A percentile compares a stretch with the other conserved stretches of the same genome.
Evolutionary conservation across 228 moss, liverwort and hornwort species (phyloP).

Genomic region (Sphagnum fallax): DNA sequence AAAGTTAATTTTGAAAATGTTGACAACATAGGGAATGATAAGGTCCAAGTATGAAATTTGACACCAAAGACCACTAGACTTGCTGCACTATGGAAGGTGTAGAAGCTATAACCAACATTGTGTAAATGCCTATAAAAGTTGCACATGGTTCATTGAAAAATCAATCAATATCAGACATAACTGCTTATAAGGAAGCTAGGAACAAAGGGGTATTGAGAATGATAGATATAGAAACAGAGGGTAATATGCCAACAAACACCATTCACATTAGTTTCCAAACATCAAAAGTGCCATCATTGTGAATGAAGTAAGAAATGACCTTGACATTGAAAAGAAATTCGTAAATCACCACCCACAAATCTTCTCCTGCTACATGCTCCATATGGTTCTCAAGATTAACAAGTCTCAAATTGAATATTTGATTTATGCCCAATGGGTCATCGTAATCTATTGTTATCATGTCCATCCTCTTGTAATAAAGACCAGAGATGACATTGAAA

Average conservation of each 20-base stretch:
- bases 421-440: slow-evolving; percentile 23
- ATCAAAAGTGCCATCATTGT: too few species aligned
- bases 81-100: slow-evolving; percentile 38
- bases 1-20: slow-evolving; percentile 6
- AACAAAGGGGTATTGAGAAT: too few species aligned
- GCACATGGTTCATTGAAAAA: too few species aligned
- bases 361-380: slow-evolving; percentile 39
- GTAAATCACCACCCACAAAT: too few species aligned
- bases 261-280: too few species aligned
- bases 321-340: too few species aligned
- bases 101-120: slow-evolving; percentile 43
- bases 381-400: slow-evolving; percentile 79
- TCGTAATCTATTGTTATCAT: slow-evolving; percentile 41
- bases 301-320: too few species aligned
- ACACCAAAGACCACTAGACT: slow-evolving; percentile 55
- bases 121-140: background rate
- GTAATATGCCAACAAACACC: too few species aligned
- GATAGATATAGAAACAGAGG: too few species aligned
- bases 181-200: too few species aligned
- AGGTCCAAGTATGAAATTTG: slow-evolving; percentile 36
- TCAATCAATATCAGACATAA: too few species aligned
- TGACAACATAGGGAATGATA: slow-evolving; percentile 6
- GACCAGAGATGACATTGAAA: background rate
- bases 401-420: slow-evolving; percentile 41
- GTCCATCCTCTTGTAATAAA: slow-evolving; percentile 62